Conservation (phyloP, 1,284 basidiomycete genomes). For the Ustilago loliicola region DNA sequence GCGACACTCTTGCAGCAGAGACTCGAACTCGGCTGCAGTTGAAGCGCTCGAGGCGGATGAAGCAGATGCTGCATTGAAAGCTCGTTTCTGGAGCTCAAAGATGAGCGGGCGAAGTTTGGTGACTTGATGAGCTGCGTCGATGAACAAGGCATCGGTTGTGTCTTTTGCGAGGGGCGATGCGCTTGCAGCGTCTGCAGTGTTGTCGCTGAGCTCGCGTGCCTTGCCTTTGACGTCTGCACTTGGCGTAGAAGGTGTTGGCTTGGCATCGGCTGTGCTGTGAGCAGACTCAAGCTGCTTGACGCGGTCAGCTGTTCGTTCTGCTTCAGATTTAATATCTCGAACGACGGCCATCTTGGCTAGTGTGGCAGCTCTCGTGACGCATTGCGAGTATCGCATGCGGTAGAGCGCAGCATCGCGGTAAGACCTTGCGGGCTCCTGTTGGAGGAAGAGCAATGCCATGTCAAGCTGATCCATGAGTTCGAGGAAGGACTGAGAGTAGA, state of each 20-base stretch:
- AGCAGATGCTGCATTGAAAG: slow-evolving; percentile 8
- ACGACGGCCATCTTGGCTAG: slow-evolving; percentile 56
- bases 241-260: not conserved
- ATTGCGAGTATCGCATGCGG: slow-evolving; percentile 64
- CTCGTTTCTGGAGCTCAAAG: slow-evolving; percentile 45
- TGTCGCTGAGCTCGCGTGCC: slow-evolving; percentile 19
- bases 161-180: slow-evolving; percentile 5
- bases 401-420: slow-evolving; percentile 64
- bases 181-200: not conserved
- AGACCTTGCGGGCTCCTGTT: slow-evolving; percentile 35
- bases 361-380: slow-evolving; percentile 56
- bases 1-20: slow-evolving; percentile 54
- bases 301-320: slow-evolving; percentile 16
- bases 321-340: slow-evolving; percentile 26
- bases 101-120: slow-evolving; percentile 49
- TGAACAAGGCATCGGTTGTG: slow-evolving; percentile 13
- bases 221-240: slow-evolving; percentile 26
- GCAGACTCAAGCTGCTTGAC: slow-evolving; percentile 39
- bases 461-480: slow-evolving; percentile 64
- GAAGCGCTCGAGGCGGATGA: slow-evolving; percentile 18
- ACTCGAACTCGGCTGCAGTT: slow-evolving; percentile 52
- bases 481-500: slow-evolving; percentile 57
- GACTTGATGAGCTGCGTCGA: slow-evolving; percentile 20
- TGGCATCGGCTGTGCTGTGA: not conserved
- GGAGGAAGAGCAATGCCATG: slow-evolving; percentile 60